These are phyloP conservation scores for Turnera subulata DNA, from an alignment of 345 rosid genomes.

Conservation along the genomic window DNA sequence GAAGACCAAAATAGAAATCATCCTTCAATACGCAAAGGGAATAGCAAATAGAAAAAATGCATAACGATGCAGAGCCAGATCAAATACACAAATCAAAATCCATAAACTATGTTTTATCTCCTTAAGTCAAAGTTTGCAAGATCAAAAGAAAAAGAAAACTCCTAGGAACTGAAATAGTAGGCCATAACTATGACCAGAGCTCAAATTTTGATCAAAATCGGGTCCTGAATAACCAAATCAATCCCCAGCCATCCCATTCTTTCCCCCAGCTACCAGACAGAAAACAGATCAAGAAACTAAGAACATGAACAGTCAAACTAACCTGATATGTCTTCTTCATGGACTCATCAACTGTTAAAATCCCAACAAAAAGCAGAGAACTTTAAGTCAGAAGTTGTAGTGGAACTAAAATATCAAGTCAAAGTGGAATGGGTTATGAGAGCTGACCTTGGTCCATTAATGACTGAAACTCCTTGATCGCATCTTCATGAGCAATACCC, in stretches of 20 bases:
- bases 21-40: too few species aligned
- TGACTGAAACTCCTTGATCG: constrained; percentile 61
- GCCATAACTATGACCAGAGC: not conserved
- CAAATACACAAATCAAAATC: too few species aligned
- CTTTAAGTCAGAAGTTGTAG: constrained; percentile 11
- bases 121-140: too few species aligned
- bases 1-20: too few species aligned
- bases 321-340: constrained; percentile 69
- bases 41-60: too few species aligned
- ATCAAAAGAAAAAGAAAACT: not conserved
- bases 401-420: constrained; percentile 1
- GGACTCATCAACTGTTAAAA: constrained; percentile 59
- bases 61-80: too few species aligned
- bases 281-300: constrained; percentile 24
- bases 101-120: too few species aligned
- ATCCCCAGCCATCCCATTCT: not conserved
- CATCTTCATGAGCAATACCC: constrained; percentile 60
- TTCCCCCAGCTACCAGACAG: not conserved
- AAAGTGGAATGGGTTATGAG: constrained; percentile 4
- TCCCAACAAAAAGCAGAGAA: constrained; percentile 11
- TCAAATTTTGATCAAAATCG: not conserved
- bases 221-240: not conserved
- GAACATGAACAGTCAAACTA: constrained; percentile 17
- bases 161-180: too few species aligned
- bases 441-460: constrained; percentile 71